Conservation (phyloP, 176 grass and related monocot species). For the Poa annua region DNA sequence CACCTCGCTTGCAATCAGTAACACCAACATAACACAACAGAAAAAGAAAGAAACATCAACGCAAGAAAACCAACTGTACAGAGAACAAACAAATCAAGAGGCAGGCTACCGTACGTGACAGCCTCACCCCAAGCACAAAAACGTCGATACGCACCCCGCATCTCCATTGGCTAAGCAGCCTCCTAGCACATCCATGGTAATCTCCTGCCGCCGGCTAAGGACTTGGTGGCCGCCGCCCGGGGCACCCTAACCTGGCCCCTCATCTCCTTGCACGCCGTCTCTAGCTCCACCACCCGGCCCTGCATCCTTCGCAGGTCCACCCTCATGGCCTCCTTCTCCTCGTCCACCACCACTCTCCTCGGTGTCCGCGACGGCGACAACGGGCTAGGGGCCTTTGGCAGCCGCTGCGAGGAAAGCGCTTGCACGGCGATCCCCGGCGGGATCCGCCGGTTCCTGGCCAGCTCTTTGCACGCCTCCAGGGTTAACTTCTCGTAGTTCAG, state of each 20-base stretch:
- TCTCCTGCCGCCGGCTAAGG: conserved; percentile 45
- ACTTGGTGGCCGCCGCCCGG: conserved; percentile 36
- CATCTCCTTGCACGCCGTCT: conserved; percentile 84
- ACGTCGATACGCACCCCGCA: no score
- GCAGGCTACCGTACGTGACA: no score
- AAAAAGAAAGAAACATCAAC: no score
- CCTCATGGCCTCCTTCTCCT: conserved; percentile 70
- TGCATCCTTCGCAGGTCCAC: conserved; percentile 82
- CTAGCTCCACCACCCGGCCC: conserved; percentile 77
- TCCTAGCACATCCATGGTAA: conserved; percentile 74
- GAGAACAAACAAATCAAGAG: no score
- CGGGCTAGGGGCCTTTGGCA: conserved; percentile 45
- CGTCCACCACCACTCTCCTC: conserved; percentile 44
- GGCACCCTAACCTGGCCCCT: conserved; percentile 64
- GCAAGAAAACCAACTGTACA: no score
- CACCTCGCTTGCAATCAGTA: no score
- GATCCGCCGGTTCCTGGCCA: conserved; percentile 80
- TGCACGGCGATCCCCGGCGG: conserved; percentile 80
- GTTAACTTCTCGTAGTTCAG: conserved; percentile 96
- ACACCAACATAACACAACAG: no score
- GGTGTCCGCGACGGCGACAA: conserved; percentile 36
- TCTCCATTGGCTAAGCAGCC: not conserved
- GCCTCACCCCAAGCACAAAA: no score
- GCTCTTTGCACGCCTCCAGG: conserved; percentile 86
- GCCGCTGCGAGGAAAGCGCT: conserved; percentile 69